These are phyloP conservation scores for Cordyceps farinosa DNA, from an alignment of 2,329 filamentous ascomycete species.

Conservation along the genomic window DNA sequence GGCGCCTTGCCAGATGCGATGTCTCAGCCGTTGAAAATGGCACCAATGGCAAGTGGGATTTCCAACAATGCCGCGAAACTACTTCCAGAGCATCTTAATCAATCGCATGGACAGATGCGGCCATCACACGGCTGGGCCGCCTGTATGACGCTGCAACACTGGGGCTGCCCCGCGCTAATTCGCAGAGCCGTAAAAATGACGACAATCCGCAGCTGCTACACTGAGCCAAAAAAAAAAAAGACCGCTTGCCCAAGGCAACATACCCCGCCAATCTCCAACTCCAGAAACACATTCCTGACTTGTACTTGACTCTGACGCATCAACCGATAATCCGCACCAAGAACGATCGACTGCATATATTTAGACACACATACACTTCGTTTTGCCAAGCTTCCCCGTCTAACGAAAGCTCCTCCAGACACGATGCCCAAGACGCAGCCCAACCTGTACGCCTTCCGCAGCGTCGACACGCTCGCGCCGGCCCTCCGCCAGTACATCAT, in stretches of 20 bases:
- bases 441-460: conserved; percentile 77
- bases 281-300: background rate
- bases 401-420: conserved; percentile 13
- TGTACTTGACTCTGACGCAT: background rate
- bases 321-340: background rate
- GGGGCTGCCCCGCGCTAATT: conserved; percentile 10
- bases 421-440: conserved; percentile 55
- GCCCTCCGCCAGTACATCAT: conserved; percentile 81
- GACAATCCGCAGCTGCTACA: background rate
- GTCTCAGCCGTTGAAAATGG: background rate
- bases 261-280: conserved; percentile 9
- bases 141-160: conserved; percentile 1
- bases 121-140: background rate
- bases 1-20: background rate
- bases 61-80: background rate
- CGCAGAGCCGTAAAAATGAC: background rate
- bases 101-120: background rate
- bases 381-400: background rate
- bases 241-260: background rate
- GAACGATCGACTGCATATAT: background rate
- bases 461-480: conserved; percentile 64
- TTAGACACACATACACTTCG: background rate
- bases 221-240: conserved; percentile 1
- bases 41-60: background rate
- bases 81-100: background rate